phyloP scores from a whole-genome alignment of 2,329 filamentous ascomycete genomes.

The Phyllosticta citribraziliensis region DNA sequence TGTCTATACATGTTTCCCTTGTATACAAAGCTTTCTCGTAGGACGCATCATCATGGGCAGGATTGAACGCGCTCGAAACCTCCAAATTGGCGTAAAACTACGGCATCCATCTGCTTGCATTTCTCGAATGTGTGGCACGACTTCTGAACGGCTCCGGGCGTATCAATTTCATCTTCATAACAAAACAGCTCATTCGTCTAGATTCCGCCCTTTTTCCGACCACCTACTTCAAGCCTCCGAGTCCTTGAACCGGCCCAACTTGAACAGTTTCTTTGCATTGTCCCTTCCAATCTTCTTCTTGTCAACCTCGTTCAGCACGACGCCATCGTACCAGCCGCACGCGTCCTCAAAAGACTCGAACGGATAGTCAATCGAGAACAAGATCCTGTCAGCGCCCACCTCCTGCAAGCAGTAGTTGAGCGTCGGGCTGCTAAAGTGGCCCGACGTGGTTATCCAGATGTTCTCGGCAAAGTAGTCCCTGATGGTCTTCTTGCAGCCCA shows the following conservation, averaged over 20 bases:
- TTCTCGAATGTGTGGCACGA: too few species aligned
- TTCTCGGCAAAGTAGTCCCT: slow-evolving; percentile 33
- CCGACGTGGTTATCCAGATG: slow-evolving; percentile 34
- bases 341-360: slow-evolving; percentile 19
- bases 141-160: too few species aligned
- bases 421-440: slow-evolving; percentile 31
- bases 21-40: too few species aligned
- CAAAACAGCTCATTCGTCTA: not conserved
- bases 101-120: too few species aligned
- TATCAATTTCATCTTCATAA: not conserved
- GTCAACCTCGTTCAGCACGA: not conserved
- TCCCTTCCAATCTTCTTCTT: slow-evolving; percentile 35
- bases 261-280: slow-evolving; percentile 37
- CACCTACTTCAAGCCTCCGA: slow-evolving; percentile 11
- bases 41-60: too few species aligned
- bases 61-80: too few species aligned
- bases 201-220: not conserved
- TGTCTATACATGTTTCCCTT: too few species aligned
- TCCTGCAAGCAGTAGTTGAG: slow-evolving; percentile 34
- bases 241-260: slow-evolving; percentile 17
- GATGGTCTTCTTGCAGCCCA: slow-evolving; percentile 24
- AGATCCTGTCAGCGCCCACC: slow-evolving; percentile 29
- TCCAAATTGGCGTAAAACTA: too few species aligned
- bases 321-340: slow-evolving; percentile 20
- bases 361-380: slow-evolving; percentile 32